Evolutionary conservation across 257 asterid species (phyloP), one percentile per base, ranked within the genome.

Genomic region (Hygrophila difformis): DNA sequence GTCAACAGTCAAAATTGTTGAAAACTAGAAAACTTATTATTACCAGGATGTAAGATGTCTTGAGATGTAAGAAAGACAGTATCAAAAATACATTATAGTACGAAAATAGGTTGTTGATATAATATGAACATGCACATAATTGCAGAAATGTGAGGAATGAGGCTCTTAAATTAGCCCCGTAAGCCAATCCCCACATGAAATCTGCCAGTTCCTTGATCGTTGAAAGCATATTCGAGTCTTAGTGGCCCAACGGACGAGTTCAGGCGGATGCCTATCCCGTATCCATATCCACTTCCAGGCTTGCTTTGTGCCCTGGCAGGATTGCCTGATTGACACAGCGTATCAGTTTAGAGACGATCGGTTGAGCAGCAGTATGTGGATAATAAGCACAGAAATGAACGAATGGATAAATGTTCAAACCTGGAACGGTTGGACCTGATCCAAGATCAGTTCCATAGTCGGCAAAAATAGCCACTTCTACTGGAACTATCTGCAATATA

Each of bases 401-500:
- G 12, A 33, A 33, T 33, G 12, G 12, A 12, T 5, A 5, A 26
- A 43, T 5, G 45, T 29, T 1, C 38, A 44, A 49, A 89, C 96
- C 98, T 63, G 79, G 86, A 59, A 89, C 96, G 19, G 77, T 69
- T 50, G 79, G 21, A 17, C 94, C 98, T 18, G 98, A 85, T 55
- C 93, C 98, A 56, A 86, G 92, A 73, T 89, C 98, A 45, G 88
- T 82, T 55, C 98, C 98, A 59, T 86, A 89, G 66, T 89, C 98
- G 28, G 91, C 96, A 73, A 89, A 89, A 24, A 82, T 17, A 36
- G 79, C 93, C 33, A 94, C 98, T 69, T 74, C 82, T 29, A 85
- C 70, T 14, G 86, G 88, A 23, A 96, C 96, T 59, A 19, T 75
- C 98, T 85, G 85, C 62, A 61, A 54, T 3, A 44, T 17, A 35